phyloP scores from a whole-genome alignment of 768 basidiomycete genomes.

The Termitomyces sp. region DNA sequence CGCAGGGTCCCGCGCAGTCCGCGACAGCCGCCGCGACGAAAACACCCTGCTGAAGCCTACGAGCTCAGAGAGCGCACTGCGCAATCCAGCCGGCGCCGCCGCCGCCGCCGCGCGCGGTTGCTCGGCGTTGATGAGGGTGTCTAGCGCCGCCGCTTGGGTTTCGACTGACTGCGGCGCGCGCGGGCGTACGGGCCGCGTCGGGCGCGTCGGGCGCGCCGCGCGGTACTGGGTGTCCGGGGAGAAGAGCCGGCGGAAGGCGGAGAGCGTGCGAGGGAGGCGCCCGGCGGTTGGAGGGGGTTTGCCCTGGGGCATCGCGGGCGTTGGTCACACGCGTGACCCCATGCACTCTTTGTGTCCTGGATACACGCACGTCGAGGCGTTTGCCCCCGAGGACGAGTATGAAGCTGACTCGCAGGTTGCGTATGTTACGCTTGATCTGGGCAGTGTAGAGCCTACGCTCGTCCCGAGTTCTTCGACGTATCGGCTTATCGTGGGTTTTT shows the following conservation, averaged over 20 bases:
- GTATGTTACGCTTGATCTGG: slow-evolving; percentile 75
- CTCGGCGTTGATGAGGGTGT: not conserved
- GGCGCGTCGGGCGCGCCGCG: too few relatives aligned
- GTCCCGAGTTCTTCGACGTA: slow-evolving; percentile 68
- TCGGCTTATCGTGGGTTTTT: slow-evolving; percentile 62
- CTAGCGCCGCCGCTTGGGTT: not conserved
- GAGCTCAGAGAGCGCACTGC: not conserved
- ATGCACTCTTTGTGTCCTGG: slow-evolving; percentile 42
- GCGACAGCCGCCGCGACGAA: not conserved
- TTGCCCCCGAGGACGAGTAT: slow-evolving; percentile 67
- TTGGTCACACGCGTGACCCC: not conserved
- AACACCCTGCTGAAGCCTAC: not conserved
- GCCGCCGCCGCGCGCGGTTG: rapidly evolving
- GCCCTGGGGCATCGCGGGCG: too few relatives aligned
- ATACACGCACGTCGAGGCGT: slow-evolving; percentile 60
- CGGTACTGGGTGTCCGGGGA: not conserved
- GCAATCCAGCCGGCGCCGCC: not conserved
- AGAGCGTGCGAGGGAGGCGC: not conserved
- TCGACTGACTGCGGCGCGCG: too few relatives aligned
- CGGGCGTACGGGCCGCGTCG: too few relatives aligned
- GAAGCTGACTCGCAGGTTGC: slow-evolving; percentile 49
- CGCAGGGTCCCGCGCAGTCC: not conserved
- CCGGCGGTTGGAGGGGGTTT: too few relatives aligned
- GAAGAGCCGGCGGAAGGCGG: not conserved
- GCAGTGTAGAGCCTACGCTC: slow-evolving; percentile 65